These are phyloP conservation scores for Lasiodiplodia hormozganensis DNA, from an alignment of 2,329 filamentous ascomycete species.

Conservation along the genomic window DNA sequence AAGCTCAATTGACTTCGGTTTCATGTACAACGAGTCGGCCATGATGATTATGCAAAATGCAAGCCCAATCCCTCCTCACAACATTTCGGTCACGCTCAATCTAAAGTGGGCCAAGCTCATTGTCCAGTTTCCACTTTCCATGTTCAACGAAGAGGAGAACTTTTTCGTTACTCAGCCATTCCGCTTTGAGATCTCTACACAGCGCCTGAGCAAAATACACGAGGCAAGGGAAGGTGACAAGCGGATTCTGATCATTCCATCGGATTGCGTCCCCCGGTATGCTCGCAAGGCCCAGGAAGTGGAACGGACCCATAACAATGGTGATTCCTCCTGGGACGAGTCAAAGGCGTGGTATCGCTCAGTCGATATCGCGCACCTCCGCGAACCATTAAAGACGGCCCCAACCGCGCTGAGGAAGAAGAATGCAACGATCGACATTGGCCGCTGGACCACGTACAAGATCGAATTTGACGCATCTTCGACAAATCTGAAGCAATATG, in stretches of 20 bases:
- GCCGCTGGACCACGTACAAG: constrained; percentile 68
- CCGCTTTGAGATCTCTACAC: constrained; percentile 54
- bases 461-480: constrained; percentile 54
- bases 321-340: constrained; percentile 59
- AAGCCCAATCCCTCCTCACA: constrained; percentile 32
- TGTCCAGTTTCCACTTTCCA: constrained; percentile 52
- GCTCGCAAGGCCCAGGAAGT: constrained; percentile 46
- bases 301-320: constrained; percentile 50
- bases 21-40: constrained; percentile 58
- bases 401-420: constrained; percentile 52
- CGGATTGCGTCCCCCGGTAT: constrained; percentile 51
- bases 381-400: constrained; percentile 37
- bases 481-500: constrained; percentile 45
- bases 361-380: constrained; percentile 64
- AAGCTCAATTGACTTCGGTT: constrained; percentile 66
- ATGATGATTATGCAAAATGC: constrained; percentile 67
- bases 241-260: constrained; percentile 39
- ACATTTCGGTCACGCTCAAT: constrained; percentile 50
- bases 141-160: constrained; percentile 34
- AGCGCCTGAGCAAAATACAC: constrained; percentile 52
- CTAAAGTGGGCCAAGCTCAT: constrained; percentile 53
- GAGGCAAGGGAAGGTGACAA: constrained; percentile 31
- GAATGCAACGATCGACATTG: constrained; percentile 43
- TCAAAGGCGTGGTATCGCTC: constrained; percentile 68
- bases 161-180: constrained; percentile 36